Base-by-base conservation (phyloP, 345 rosid genomes). In the Syzygium jambos region DNA sequence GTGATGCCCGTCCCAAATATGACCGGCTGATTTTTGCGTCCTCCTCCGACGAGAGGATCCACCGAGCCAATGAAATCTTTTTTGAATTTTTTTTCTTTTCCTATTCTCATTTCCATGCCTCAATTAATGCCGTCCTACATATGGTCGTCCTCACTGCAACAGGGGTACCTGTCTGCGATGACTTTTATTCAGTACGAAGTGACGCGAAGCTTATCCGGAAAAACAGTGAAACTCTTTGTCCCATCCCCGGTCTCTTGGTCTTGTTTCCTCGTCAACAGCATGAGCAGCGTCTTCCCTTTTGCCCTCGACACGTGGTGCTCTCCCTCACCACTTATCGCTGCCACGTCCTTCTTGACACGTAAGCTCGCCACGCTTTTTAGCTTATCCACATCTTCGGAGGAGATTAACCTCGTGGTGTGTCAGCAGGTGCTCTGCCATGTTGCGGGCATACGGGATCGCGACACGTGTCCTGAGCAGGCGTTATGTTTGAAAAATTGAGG, bases 171-270 rank as follows among this genome's bases (percentile, higher is more conserved):
- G 11, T 56, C 12, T 9, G 46, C 5, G 34, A 61, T 30, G 21
- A 52, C 22, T 16, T 34, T 23, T 52, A 11, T 27, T 56, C 56
- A 21, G 9, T 51, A 51, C 6, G 87, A 89, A 53, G 86, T 59
- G 94, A 93, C 92, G 34, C 59, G 29, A 85, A 78, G 78, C 93
- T 90, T 92, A 92, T 92, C 93, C 92, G 88, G 63, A 87, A n/a
- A 43, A 86, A 51, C 52, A 63, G 41, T 2, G 15, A 34, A 19
- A 25, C 15, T 30, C 2, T 11, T 11, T 7, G 23, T 43, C 51
- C 84, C 13, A 10, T 53, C 57, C 52, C 2, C 29, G 87, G 84
- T 54, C 49, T 9, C 2, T 68, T 53, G 87, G 84, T 73, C 57
- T 83, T 68, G 93, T 90, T 90, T 92, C 95, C 95, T 92, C 84